A percentile compares a stretch with the other conserved stretches of the same genome.
These are phyloP conservation scores for Leishmania tarentolae DNA, from an alignment of 208 protist genomes.

Conservation along the genomic window DNA sequence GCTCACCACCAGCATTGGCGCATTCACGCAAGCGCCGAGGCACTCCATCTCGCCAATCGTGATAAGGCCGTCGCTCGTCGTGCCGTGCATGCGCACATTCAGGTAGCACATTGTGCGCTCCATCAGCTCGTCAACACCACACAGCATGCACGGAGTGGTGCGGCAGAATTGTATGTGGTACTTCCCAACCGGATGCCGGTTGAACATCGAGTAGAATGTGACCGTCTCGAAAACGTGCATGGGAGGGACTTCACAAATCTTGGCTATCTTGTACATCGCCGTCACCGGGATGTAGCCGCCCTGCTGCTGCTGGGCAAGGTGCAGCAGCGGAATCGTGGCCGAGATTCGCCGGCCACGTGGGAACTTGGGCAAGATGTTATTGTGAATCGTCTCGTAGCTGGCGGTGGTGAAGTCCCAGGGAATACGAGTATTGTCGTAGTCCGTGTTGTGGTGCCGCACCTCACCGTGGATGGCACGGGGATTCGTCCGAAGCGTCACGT, in stretches of 20 bases:
- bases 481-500: neutral
- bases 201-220: slow-evolving; percentile 96
- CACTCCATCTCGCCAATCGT: slow-evolving; percentile 95
- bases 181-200: slow-evolving; percentile 93
- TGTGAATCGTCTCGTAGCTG: slow-evolving; percentile 89
- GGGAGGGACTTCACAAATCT: slow-evolving; percentile 91
- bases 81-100: slow-evolving; percentile 85
- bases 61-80: slow-evolving; percentile 86
- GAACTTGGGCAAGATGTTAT: slow-evolving; percentile 92
- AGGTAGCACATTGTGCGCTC: slow-evolving; percentile 81
- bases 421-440: slow-evolving; percentile 90
- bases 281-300: slow-evolving; percentile 93
- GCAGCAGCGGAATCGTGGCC: slow-evolving; percentile 89
- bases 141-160: slow-evolving; percentile 94
- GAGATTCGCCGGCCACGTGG: slow-evolving; percentile 77
- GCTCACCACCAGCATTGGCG: slow-evolving; percentile 93
- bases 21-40: slow-evolving; percentile 94
- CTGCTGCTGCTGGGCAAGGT: slow-evolving; percentile 92
- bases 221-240: slow-evolving; percentile 94
- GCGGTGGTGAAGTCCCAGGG: slow-evolving; percentile 93
- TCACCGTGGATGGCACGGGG: slow-evolving; percentile 71
- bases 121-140: slow-evolving; percentile 88
- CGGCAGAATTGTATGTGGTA: slow-evolving; percentile 95
- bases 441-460: slow-evolving; percentile 88
- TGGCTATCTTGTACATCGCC: slow-evolving; percentile 95